Conservation (phyloP, 345 rosid genomes). For the Lagerstroemia speciosa region DNA sequence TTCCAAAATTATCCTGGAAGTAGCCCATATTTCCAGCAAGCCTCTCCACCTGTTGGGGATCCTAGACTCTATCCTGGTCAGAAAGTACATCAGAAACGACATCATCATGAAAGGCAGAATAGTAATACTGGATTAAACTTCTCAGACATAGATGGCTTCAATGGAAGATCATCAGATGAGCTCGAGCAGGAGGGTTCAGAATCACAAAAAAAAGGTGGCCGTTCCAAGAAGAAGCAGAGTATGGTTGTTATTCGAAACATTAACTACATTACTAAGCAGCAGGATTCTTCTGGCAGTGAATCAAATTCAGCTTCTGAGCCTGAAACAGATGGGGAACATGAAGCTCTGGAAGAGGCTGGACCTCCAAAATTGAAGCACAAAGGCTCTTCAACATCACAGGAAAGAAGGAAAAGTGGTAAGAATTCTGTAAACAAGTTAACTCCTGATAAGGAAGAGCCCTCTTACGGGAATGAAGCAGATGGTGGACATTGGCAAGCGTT, state of each 20-base stretch:
- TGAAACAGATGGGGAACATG: constrained; percentile 39
- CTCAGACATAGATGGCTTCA: constrained; percentile 31
- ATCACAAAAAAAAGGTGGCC: constrained; percentile 27
- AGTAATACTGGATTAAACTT: constrained; percentile 32
- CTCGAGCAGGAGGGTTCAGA: constrained; percentile 30
- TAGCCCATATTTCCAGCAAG: constrained; percentile 52
- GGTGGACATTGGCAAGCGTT: constrained; percentile 86
- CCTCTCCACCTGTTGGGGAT: constrained; percentile 60
- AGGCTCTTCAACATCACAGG: constrained; percentile 28
- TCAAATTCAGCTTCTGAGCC: constrained; percentile 41
- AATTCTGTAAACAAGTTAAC: constrained; percentile 20
- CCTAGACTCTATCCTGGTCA: constrained; percentile 41
- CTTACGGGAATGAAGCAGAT: constrained; percentile 41
- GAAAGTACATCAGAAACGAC: constrained; percentile 46
- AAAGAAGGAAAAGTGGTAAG: constrained; percentile 19
- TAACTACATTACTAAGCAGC: constrained; percentile 69
- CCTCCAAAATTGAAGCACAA: constrained; percentile 20
- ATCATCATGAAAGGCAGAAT: constrained; percentile 55
- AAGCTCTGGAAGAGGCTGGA: constrained; percentile 2
- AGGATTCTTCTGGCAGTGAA: constrained; percentile 51
- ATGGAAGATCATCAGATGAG: constrained; percentile 37
- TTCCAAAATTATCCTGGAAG: constrained; percentile 59
- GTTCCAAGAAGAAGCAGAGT: constrained; percentile 54
- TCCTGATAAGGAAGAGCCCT: constrained; percentile 25
- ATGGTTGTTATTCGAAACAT: constrained; percentile 76